A percentile compares a stretch with the other conserved stretches of the same genome.
Conservation (phyloP, 164 flowering plant species). For the Houttuynia cordata region DNA sequence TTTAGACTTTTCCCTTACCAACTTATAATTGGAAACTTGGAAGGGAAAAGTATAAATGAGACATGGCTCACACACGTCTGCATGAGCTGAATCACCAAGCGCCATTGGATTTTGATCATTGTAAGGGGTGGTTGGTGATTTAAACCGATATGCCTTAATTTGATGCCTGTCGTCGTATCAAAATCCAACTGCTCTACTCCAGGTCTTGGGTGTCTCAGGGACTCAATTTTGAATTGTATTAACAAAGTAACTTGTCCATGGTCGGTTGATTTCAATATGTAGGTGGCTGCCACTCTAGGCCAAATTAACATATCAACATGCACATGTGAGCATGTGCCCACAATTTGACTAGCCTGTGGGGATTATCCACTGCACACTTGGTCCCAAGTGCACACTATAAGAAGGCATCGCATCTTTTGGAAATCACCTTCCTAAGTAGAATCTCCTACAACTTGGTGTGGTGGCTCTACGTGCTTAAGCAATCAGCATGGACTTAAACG, state of each 20-base stretch:
- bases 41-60: too few species aligned
- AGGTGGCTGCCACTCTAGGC: constrained; percentile 1
- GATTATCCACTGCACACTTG: not conserved
- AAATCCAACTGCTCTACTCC: too few species aligned
- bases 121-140: too few species aligned
- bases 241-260: not conserved
- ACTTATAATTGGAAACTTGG: too few species aligned
- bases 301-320: constrained; percentile 2
- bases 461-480: not conserved
- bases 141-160: too few species aligned
- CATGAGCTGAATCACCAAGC: too few species aligned
- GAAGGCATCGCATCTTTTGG: too few species aligned
- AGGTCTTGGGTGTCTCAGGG: too few species aligned
- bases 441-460: not conserved
- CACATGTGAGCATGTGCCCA: constrained; percentile 37
- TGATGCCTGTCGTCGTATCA: too few species aligned
- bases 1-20: too few species aligned
- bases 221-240: not conserved
- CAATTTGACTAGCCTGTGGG: not conserved
- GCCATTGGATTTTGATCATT: too few species aligned
- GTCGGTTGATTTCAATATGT: constrained; percentile 18
- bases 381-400: not conserved
- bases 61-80: too few species aligned
- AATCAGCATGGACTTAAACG: not conserved
- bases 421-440: not conserved